Base-by-base conservation (phyloP, 345 rosid genomes). In the Aethionema arabicum region DNA sequence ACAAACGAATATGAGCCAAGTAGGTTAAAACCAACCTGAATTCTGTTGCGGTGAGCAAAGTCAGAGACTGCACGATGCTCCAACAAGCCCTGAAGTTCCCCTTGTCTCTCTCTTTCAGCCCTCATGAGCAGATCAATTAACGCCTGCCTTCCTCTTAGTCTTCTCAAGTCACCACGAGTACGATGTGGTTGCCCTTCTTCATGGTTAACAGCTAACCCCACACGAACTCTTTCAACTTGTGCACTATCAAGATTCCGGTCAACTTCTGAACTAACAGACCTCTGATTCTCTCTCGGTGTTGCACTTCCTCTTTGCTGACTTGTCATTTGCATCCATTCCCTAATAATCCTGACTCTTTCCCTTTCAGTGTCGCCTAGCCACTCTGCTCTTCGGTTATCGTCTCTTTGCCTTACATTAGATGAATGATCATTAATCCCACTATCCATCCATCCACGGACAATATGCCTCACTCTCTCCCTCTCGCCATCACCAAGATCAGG, bases 341-440 rank as follows among this genome's bases (percentile, higher is more conserved):
- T 82, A 50, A 90, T 92, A 82, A 86, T 76, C 78, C 99, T 88
- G 65, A 90, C 99, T 76, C 99, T 88, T 74, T 90, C 97, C 0
- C 99, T 87, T 76, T 95, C 99, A 27, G 84, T 90, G 79, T 95
- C 97, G 54, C 95, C 99, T 62, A 95, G 88, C 96, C 90, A 95
- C 66, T 95, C 99, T 11, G 78, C 85, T 80, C 96, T 80, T 6
- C 89, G 74, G 58, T 76, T 86, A 50, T 79, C 80, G 21, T 72
- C 83, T 73, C 85, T 77, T 54, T 76, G 96, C 31, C 87, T 65
- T 10, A 75, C 76, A 73, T 73, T 88, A 11, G 91, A 72, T 3
- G 92, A 73, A 67, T 65, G 92, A 57, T 83, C 89, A 67, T 84
- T 72, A 29, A 83, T 79, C 40, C 89, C 95, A 71, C 77, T 88